Percentiles rank a stretch among this genome's conserved stretches.
Conservation (phyloP, 306 rosid species). For the Citrullus amarus region DNA sequence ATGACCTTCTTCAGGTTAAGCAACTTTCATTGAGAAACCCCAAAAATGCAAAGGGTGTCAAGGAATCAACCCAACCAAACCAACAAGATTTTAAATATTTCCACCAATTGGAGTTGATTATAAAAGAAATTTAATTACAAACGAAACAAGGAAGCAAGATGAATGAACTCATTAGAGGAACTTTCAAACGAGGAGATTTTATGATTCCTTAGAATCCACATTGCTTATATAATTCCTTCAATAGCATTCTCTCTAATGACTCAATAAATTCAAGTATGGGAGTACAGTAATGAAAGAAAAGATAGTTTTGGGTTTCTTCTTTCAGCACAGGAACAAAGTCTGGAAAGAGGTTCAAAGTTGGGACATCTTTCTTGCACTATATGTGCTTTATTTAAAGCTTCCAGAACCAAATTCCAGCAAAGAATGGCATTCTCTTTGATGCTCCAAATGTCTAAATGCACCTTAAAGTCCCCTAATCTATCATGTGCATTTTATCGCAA, state of each 20-base stretch:
- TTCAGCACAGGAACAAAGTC: not conserved
- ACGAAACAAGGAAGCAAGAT: not conserved
- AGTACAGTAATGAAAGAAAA: not conserved
- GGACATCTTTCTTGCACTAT: not conserved
- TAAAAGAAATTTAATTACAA: not conserved
- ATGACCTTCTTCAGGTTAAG: not conserved
- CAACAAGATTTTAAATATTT: not conserved
- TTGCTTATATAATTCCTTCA: not conserved
- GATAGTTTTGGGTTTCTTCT: not conserved
- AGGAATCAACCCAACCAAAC: not conserved
- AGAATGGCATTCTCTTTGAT: no score
- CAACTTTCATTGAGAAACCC: not conserved
- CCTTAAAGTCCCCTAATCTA: not conserved
- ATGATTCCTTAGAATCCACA: not conserved
- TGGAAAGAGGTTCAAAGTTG: not conserved
- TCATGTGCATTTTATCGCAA: not conserved
- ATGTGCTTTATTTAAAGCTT: not conserved
- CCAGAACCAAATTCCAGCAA: not conserved
- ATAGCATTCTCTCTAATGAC: no score
- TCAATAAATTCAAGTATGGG: not conserved
- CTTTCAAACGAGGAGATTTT: not conserved
- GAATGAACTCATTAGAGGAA: not conserved
- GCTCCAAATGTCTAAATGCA: no score
- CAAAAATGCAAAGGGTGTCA: not conserved
- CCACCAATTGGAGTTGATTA: not conserved